These are phyloP conservation scores for Eutrema yunnanense DNA, from an alignment of 345 rosid species.

Conservation along the genomic window DNA sequence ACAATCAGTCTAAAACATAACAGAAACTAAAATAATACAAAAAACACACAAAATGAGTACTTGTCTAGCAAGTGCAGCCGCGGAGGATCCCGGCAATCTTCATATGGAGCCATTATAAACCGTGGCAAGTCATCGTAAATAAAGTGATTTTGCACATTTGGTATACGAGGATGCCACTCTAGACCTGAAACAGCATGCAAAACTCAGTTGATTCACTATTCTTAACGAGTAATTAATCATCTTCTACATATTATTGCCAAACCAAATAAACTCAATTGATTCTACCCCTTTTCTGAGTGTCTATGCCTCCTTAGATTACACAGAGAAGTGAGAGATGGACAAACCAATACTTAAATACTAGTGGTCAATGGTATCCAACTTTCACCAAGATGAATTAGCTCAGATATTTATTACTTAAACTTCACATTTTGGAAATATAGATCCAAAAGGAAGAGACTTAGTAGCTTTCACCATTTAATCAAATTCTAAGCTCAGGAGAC, in stretches of 20 bases:
- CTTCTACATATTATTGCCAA: conserved; percentile 44
- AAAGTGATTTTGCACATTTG: conserved; percentile 68
- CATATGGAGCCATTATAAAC: conserved; percentile 81
- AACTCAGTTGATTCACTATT: conserved; percentile 2
- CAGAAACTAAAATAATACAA: neutral
- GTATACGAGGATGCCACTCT: conserved; percentile 80
- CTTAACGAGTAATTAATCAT: neutral
- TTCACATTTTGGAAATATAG: neutral
- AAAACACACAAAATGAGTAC: conserved; percentile 30
- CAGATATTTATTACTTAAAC: neutral
- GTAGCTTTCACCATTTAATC: conserved; percentile 9
- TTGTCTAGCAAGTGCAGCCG: conserved; percentile 78
- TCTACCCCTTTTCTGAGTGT: neutral
- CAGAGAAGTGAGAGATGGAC: neutral
- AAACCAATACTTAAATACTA: neutral
- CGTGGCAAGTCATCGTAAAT: conserved; percentile 72
- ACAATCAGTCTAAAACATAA: neutral
- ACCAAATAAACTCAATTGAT: conserved; percentile 34
- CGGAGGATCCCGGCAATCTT: conserved; percentile 74
- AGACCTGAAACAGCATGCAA: conserved; percentile 49
- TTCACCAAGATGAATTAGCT: neutral
- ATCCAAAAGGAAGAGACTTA: conserved; percentile 8
- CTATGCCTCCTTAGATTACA: neutral
- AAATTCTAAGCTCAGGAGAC: conserved; percentile 3
- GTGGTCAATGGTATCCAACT: neutral